phyloP scores from a whole-genome alignment of 75 land plant species.

The Selaginella tamariscina region DNA sequence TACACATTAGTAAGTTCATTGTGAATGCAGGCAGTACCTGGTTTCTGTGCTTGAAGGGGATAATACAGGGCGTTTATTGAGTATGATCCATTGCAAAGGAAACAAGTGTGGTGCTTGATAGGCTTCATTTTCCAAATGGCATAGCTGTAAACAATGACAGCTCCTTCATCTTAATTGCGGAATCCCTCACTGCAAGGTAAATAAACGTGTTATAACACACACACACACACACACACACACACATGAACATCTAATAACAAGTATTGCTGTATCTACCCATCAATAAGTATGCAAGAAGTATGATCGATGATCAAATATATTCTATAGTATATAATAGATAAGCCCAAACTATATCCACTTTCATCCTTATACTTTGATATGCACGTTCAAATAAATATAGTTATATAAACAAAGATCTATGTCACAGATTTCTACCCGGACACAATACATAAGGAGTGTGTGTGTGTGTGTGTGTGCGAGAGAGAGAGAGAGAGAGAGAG shows the following conservation, averaged over 20 bases:
- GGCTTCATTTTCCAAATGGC: neutral
- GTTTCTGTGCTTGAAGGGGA: constrained; percentile 34
- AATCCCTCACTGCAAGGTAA: constrained; percentile 21
- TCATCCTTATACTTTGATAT: neutral
- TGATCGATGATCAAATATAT: neutral
- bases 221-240: too few relatives aligned
- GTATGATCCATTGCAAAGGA: constrained; percentile 35
- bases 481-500: too few relatives aligned
- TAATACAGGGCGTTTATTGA: constrained; percentile 47
- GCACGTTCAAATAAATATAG: neutral
- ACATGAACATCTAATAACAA: neutral
- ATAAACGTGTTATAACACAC: too few relatives aligned
- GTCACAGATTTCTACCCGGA: neutral
- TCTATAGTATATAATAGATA: neutral
- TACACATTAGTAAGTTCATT: too few relatives aligned
- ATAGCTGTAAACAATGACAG: constrained; percentile 24
- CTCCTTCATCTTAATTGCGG: constrained; percentile 33
- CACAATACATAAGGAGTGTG: too few relatives aligned
- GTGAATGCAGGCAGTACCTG: constrained; percentile 33
- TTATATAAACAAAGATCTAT: neutral
- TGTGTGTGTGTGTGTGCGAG: too few relatives aligned
- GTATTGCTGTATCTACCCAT: constrained; percentile 3
- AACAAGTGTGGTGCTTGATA: constrained; percentile 19
- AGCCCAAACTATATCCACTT: neutral
- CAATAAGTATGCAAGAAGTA: neutral